Evolutionary conservation across 2,329 filamentous ascomycete genomes (phyloP).

Genomic region (Colletotrichum cordylinicola): DNA sequence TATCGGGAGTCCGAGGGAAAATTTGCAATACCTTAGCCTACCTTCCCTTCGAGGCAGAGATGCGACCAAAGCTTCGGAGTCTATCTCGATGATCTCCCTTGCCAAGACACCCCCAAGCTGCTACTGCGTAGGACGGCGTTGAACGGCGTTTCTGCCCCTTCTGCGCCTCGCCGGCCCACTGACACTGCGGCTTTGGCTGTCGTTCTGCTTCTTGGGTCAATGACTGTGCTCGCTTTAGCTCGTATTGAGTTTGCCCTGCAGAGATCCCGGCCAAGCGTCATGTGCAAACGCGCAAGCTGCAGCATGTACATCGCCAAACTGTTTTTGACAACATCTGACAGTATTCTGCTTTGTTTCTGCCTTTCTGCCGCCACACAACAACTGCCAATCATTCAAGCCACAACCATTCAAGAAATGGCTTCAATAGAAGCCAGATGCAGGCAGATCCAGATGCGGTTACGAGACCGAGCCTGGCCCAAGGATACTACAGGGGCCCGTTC

Average conservation of each 20-base stretch:
- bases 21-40: neutral
- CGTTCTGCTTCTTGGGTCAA: neutral
- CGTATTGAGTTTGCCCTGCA: neutral
- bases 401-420: neutral
- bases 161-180: conserved; percentile 14
- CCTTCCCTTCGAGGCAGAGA: neutral
- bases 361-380: neutral
- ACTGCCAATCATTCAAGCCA: neutral
- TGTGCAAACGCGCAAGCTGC: neutral
- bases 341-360: neutral
- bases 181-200: conserved; percentile 8
- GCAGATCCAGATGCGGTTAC: neutral
- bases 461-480: neutral
- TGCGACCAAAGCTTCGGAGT: neutral
- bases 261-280: neutral
- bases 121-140: conserved; percentile 15
- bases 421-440: neutral
- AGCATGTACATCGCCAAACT: neutral
- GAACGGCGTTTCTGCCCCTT: neutral
- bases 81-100: neutral
- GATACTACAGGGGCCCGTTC: neutral
- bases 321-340: neutral
- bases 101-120: conserved; percentile 4
- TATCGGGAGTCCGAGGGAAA: conserved; percentile 4
- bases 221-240: neutral